These are phyloP conservation scores for Amanita exitialis DNA, from an alignment of 768 basidiomycete genomes.

Conservation along the genomic window DNA sequence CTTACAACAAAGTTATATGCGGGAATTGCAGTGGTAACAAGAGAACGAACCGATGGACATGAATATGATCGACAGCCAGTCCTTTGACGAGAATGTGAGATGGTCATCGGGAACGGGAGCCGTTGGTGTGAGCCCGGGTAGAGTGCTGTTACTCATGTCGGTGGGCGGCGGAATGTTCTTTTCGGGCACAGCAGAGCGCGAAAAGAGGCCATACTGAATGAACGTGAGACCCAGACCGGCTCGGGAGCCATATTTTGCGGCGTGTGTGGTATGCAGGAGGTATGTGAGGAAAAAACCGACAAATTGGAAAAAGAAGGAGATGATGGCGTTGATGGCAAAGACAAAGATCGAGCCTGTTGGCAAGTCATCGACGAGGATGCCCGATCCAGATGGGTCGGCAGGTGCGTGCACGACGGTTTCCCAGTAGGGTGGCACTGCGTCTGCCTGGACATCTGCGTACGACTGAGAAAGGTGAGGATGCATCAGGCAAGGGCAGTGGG, in stretches of 20 bases:
- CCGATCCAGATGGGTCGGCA: constrained; percentile 27
- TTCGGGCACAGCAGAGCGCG: constrained; percentile 27
- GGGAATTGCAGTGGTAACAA: neutral
- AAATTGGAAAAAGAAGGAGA: constrained; percentile 96
- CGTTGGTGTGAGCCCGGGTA: constrained; percentile 11
- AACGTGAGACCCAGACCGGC: constrained; percentile 93
- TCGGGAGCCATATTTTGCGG: constrained; percentile 87
- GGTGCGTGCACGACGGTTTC: constrained; percentile 92
- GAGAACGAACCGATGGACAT: constrained; percentile 67
- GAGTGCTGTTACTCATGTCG: neutral
- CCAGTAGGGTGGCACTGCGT: constrained; percentile 93
- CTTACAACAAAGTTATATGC: constrained; percentile 22
- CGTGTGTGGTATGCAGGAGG: constrained; percentile 85
- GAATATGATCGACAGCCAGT: constrained; percentile 87
- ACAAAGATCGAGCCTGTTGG: constrained; percentile 69
- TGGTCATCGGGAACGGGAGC: constrained; percentile 17
- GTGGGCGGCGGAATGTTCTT: neutral
- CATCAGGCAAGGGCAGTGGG: neutral
- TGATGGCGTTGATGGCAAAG: constrained; percentile 73
- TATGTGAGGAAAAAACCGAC: constrained; percentile 90
- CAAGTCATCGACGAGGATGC: constrained; percentile 86
- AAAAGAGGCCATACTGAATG: constrained; percentile 85
- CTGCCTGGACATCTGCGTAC: constrained; percentile 79
- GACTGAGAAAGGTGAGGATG: constrained; percentile 34
- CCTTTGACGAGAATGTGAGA: constrained; percentile 45